Conservation (phyloP, 2,329 filamentous ascomycete species). For the Shiraia sp. region DNA sequence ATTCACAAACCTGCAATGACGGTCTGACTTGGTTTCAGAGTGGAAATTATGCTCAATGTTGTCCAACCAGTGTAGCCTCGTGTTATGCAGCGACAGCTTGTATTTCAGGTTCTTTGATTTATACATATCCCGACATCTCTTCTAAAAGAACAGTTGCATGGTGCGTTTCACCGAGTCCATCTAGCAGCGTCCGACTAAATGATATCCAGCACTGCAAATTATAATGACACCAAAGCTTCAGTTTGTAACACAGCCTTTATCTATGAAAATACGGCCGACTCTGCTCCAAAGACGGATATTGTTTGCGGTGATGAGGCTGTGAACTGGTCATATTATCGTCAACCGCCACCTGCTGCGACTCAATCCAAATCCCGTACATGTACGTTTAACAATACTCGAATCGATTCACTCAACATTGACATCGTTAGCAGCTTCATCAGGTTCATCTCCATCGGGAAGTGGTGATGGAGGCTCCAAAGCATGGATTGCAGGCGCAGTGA, state of each 20-base stretch:
- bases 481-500: constrained; percentile 36
- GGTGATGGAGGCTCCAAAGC: constrained; percentile 16
- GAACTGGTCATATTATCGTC: constrained; percentile 30
- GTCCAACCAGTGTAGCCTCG: constrained; percentile 22
- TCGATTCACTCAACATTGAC: background rate
- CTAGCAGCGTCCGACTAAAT: constrained; percentile 3
- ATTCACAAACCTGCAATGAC: constrained; percentile 21
- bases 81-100: constrained; percentile 35
- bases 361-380: constrained; percentile 9
- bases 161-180: constrained; percentile 9
- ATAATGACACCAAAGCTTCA: constrained; percentile 17
- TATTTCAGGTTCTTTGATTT: constrained; percentile 29
- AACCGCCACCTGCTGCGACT: constrained; percentile 14
- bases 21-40: constrained; percentile 35
- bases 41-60: constrained; percentile 37
- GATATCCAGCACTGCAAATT: constrained; percentile 26
- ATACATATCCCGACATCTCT: constrained; percentile 20
- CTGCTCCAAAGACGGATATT: constrained; percentile 26
- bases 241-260: constrained; percentile 32
- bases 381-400: background rate
- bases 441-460: background rate
- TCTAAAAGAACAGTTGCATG: constrained; percentile 30
- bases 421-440: constrained; percentile 1
- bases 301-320: constrained; percentile 24
- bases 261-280: constrained; percentile 26